Conservation (phyloP, 345 rosid species). For the Kandelia obovata region DNA sequence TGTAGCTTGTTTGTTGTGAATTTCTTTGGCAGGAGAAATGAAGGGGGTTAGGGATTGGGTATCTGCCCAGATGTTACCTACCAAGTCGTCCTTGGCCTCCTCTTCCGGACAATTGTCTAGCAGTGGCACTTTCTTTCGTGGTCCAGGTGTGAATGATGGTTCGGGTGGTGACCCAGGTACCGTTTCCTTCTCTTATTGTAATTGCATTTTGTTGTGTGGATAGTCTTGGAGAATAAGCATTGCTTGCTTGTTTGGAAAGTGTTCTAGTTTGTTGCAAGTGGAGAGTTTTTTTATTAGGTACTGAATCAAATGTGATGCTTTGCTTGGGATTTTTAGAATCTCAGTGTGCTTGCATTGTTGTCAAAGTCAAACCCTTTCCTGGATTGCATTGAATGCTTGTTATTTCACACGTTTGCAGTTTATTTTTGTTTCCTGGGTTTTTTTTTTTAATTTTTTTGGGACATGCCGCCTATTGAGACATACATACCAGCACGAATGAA, state of each 20-base stretch:
- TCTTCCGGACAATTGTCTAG: constrained; percentile 63
- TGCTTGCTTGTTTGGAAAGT: too few species aligned
- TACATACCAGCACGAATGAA: not conserved
- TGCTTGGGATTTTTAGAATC: too few species aligned
- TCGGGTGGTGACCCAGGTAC: constrained; percentile 44
- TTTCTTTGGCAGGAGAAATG: constrained; percentile 39
- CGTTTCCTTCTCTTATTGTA: constrained; percentile 4
- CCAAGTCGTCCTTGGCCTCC: constrained; percentile 49
- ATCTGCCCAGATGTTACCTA: constrained; percentile 42
- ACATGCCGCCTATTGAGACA: not conserved
- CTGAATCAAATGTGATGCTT: too few species aligned
- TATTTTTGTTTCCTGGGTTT: too few species aligned
- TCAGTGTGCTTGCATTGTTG: not conserved
- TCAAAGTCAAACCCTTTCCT: not conserved
- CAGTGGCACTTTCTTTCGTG: constrained; percentile 36
- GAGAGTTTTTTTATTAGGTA: too few species aligned
- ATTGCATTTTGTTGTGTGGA: too few species aligned
- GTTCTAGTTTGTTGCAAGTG: too few species aligned
- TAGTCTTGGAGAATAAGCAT: too few species aligned
- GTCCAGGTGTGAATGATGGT: constrained; percentile 29
- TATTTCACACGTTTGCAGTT: too few species aligned
- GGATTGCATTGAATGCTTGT: too few species aligned
- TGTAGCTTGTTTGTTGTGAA: not conserved
- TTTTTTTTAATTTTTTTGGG: too few species aligned
- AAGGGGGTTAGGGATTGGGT: constrained; percentile 81